Percentiles rank a stretch among this genome's conserved stretches.
These are phyloP conservation scores for Lachancea mirantina DNA, from an alignment of 805 yeast genomes.

Conservation along the genomic window DNA sequence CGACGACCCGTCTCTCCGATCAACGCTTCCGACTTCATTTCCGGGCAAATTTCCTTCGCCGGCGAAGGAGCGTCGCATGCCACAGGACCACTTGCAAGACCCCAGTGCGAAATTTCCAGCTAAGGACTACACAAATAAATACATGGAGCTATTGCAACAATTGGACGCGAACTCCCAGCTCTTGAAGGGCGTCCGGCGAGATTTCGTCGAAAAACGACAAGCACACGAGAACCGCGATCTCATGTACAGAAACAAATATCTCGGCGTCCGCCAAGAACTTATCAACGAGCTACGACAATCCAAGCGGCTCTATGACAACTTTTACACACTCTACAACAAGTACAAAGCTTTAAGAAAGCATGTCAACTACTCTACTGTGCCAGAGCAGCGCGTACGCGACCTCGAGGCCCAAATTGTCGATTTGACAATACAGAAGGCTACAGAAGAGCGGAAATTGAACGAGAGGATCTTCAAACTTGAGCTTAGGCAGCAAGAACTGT, in stretches of 20 bases:
- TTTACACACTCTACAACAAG: constrained; percentile 27
- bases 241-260: constrained; percentile 20
- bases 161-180: constrained; percentile 23
- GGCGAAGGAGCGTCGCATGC: constrained; percentile 5
- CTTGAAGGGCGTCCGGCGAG: constrained; percentile 14
- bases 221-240: constrained; percentile 9
- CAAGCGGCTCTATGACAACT: constrained; percentile 32
- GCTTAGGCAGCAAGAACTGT: constrained; percentile 20
- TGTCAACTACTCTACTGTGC: constrained; percentile 8
- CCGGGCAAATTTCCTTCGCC: constrained; percentile 32
- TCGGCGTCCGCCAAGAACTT: constrained; percentile 26
- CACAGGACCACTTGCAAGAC: neutral
- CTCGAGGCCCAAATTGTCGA: constrained; percentile 24
- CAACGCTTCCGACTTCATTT: constrained; percentile 4
- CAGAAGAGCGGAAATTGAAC: constrained; percentile 25
- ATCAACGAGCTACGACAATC: constrained; percentile 30
- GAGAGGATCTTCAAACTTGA: constrained; percentile 22
- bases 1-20: no score
- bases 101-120: neutral
- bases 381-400: constrained; percentile 13
- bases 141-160: constrained; percentile 18
- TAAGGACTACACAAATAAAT: constrained; percentile 16
- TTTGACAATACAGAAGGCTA: constrained; percentile 19
- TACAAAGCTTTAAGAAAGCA: constrained; percentile 24
- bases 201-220: constrained; percentile 10